Base-by-base conservation (phyloP, 108 stramenopile species). In the Chaetoceros tenuissimus region DNA sequence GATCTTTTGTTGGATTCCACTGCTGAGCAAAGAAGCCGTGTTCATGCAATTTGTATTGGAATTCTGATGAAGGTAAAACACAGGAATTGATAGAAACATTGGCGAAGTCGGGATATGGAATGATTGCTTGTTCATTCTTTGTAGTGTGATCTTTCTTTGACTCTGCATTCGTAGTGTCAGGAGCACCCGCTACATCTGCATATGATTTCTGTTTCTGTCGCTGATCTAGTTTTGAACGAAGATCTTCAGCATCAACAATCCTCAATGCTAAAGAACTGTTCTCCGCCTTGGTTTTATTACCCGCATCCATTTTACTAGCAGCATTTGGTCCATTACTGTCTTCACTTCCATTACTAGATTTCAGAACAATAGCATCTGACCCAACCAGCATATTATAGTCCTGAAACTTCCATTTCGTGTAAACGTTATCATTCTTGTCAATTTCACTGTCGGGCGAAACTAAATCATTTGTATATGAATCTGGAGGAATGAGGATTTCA, bases 351-450 rank as follows among this genome's bases (percentile, higher is more conserved):
- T n/a, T n/a, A n/a, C n/a, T n/a, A n/a, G 34, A 13, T 40, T 40
- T 40, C 34, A 40, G 8, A 18, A 83, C 67, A 0, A 83, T 40
- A 3, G 82, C 84, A 74, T 91, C 85, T 46, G 81, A 81, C 13
- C 81, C 85, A 3, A 91, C 75, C 24, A 87, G 66, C 27, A 87
- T 51, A 19, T 85, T 78, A 68, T 81, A 69, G 25, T 79, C 82
- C n/a, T 74, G 68, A 70, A 87, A 91, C 28, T 81, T 77, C 85
- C 85, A 91, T 28, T 71, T 31, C 0, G 83, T 26, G 48, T 87
- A 91, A 59, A 87, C n/a, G n/a, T n/a, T n/a, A n/a, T n/a, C n/a
- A n/a, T n/a, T n/a, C n/a, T n/a, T n/a, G n/a, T n/a, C n/a, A n/a
- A n/a, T n/a, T 16, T 62, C 69, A 3, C 61, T 45, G 0, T 69